Base-by-base conservation (phyloP, 2,329 filamentous ascomycete species). In the Acrocalymma vagum region DNA sequence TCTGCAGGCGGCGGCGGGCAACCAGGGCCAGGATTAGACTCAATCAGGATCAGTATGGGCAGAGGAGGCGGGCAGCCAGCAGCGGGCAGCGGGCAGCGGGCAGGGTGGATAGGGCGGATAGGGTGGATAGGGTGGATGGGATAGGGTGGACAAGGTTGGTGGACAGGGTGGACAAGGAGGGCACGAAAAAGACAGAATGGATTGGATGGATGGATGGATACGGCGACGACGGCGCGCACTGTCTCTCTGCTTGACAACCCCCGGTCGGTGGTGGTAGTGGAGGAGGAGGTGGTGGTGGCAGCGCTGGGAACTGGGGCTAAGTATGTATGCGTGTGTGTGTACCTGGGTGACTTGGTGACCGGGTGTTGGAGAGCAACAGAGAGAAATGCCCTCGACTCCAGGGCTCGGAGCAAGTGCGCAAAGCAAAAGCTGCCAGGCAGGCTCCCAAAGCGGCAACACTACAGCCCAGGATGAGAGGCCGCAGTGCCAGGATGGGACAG, bases 141-240 rank as follows among this genome's bases (percentile, higher is more conserved):
- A 48, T 48, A 44, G 45, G 51, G 49, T n/a, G n/a, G n/a, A n/a
- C 46, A 55, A 48, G 43, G 36, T 39, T 53, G 45, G 45, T 51
- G 48, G 46, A 46, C 51, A 46, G 49, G 38, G 48, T 48, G 41
- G n/a, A n/a, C n/a, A n/a, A n/a, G n/a, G n/a, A n/a, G n/a, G n/a
- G n/a, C n/a, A n/a, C n/a, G n/a, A n/a, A n/a, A n/a, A n/a, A n/a
- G n/a, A n/a, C n/a, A n/a, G n/a, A n/a, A n/a, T n/a, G n/a, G n/a
- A n/a, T n/a, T n/a, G n/a, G n/a, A n/a, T n/a, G n/a, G n/a, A n/a
- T n/a, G n/a, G n/a, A n/a, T n/a, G n/a, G n/a, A n/a, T n/a, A n/a
- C n/a, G n/a, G n/a, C n/a, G n/a, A n/a, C n/a, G n/a, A n/a, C n/a
- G n/a, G n/a, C n/a, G n/a, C n/a, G n/a, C n/a, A n/a, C n/a, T n/a